Conservation (phyloP, 2,329 filamentous ascomycete species). For the Nannizzia gypsea region DNA sequence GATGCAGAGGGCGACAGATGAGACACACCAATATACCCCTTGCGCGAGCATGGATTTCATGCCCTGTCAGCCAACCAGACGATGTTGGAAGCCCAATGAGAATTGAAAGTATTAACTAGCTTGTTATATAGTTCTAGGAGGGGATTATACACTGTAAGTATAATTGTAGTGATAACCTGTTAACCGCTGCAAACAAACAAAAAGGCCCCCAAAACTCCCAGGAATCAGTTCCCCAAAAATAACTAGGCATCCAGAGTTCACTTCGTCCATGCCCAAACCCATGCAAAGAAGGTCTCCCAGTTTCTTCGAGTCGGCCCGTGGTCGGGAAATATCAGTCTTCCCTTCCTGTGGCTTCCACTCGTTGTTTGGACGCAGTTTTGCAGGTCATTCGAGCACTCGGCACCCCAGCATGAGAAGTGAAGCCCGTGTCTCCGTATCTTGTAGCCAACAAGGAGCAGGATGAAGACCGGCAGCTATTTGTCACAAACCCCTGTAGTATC, state of each 20-base stretch:
- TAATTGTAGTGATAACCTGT: neutral
- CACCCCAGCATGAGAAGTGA: conserved; percentile 23
- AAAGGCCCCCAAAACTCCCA: neutral
- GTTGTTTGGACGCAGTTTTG: conserved; percentile 28
- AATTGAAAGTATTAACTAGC: neutral
- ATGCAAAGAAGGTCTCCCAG: conserved; percentile 20
- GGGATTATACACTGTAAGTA: no score
- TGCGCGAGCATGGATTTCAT: neutral
- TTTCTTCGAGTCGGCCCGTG: conserved; percentile 25
- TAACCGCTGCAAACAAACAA: neutral
- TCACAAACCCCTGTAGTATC: neutral
- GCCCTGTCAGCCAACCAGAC: neutral
- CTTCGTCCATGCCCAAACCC: conserved; percentile 32
- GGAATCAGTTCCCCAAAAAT: no score
- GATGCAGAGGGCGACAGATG: no score
- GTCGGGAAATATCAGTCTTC: conserved; percentile 28
- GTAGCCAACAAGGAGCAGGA: conserved; percentile 28
- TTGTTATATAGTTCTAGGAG: no score
- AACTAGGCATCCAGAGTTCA: conserved; percentile 13
- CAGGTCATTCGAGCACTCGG: conserved; percentile 27
- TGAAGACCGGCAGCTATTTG: conserved; percentile 27
- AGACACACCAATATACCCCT: no score
- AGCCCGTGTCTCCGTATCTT: conserved; percentile 31
- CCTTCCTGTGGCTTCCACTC: conserved; percentile 21
- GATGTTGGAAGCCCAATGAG: neutral